Percentiles rank a stretch among this genome's conserved stretches.
Evolutionary conservation across 352 stramenopile genomes (phyloP).

Genomic region (Elongisporangium senticosum): DNA sequence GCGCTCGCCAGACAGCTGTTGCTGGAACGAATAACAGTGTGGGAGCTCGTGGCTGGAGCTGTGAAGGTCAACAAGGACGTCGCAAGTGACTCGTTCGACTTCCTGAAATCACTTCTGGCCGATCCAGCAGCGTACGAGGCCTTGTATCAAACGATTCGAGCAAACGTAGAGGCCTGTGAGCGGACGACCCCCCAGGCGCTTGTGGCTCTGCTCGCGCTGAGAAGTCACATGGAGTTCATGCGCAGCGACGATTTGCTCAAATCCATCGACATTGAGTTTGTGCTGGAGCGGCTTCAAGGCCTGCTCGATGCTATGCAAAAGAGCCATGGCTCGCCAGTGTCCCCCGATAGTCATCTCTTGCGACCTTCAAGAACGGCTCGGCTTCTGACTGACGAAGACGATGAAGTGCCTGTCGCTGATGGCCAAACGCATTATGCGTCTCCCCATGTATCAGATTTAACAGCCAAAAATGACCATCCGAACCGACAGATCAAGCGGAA

Average conservation of each 20-base stretch:
- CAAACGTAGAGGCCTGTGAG: neutral
- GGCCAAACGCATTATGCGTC: conserved; percentile 1
- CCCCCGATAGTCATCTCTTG: neutral
- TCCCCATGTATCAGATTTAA: neutral
- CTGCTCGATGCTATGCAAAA: neutral
- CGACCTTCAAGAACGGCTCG: neutral
- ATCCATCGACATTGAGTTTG: neutral
- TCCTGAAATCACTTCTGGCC: conserved; percentile 32
- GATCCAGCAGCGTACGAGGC: conserved; percentile 10
- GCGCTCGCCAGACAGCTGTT: conserved; percentile 19
- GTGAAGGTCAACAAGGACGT: conserved; percentile 20
- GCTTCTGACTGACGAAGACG: conserved; percentile 4
- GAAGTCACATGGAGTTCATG: neutral
- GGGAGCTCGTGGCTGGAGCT: conserved; percentile 22
- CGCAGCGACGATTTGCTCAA: neutral
- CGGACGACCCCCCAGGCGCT: neutral
- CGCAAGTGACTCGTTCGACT: conserved; percentile 24
- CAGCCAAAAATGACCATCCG: neutral
- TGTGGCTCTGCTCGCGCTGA: neutral
- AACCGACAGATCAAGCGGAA: neutral
- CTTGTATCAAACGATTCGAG: neutral
- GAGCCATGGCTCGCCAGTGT: neutral
- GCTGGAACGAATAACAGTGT: conserved; percentile 14
- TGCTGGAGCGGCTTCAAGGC: neutral
- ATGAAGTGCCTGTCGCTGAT: conserved; percentile 7